phyloP scores from a whole-genome alignment of 2,329 filamentous ascomycete species.

The Penicillium expansum region DNA sequence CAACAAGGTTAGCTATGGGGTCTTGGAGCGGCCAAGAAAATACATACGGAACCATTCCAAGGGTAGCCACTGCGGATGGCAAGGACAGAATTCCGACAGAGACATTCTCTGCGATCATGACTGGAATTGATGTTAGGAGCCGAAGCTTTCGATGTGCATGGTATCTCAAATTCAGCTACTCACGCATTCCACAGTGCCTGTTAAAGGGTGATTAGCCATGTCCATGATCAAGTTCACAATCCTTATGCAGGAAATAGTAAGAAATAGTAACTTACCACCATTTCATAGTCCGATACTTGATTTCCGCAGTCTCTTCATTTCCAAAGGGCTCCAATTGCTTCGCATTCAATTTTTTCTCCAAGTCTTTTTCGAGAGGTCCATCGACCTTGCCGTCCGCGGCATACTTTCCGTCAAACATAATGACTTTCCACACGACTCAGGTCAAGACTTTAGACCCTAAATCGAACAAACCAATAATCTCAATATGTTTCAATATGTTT shows the following conservation, averaged over 20 bases:
- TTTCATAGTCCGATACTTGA: constrained; percentile 52
- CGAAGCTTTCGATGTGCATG: not conserved
- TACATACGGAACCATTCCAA: constrained; percentile 54
- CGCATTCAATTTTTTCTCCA: constrained; percentile 18
- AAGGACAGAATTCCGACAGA: constrained; percentile 58
- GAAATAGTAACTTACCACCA: constrained; percentile 36
- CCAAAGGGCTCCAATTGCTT: constrained; percentile 37
- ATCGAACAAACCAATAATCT: not conserved
- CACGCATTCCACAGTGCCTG: constrained; percentile 41
- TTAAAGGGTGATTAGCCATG: constrained; percentile 6
- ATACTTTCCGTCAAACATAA: constrained; percentile 20
- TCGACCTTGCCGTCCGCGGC: constrained; percentile 13
- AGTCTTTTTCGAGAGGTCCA: constrained; percentile 13
- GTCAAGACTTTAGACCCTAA: not conserved
- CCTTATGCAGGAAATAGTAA: not conserved
- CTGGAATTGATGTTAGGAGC: constrained; percentile 24
- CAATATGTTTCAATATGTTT: not conserved
- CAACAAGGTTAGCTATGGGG: not conserved
- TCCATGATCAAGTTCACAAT: not conserved
- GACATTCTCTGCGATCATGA: constrained; percentile 60
- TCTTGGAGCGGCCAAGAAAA: not conserved
- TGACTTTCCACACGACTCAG: constrained; percentile 2
- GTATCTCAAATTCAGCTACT: constrained; percentile 11
- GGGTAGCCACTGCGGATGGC: constrained; percentile 51
- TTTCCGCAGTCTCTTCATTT: constrained; percentile 39